A percentile compares a stretch with the other conserved stretches of the same genome.
Evolutionary conservation across 306 rosid species (phyloP).

Genomic region (Arachis hypogaea): DNA sequence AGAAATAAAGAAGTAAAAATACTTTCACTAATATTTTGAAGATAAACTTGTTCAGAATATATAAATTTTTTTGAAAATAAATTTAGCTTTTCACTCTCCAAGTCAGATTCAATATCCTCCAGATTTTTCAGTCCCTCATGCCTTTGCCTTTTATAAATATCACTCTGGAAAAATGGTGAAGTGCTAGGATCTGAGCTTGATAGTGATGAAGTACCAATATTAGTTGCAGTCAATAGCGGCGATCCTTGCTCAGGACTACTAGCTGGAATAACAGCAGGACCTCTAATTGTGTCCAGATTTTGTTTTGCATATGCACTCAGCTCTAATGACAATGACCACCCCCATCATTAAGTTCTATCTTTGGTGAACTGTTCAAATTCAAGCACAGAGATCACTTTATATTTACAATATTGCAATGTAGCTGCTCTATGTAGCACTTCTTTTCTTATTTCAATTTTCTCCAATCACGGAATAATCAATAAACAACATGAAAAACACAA

Average conservation of each 20-base stretch:
- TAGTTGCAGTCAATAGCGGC: conserved; percentile 72
- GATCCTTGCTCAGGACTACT: conserved; percentile 80
- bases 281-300: conserved; percentile 48
- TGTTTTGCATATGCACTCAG: conserved; percentile 44
- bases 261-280: conserved; percentile 76
- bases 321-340: conserved; percentile 41
- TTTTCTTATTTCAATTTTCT: conserved; percentile 76
- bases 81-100: conserved; percentile 64
- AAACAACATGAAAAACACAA: conserved; percentile 16
- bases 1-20: no score
- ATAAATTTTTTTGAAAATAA: conserved; percentile 57
- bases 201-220: conserved; percentile 82
- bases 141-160: conserved; percentile 50
- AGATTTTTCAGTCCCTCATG: conserved; percentile 50
- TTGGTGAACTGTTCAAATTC: conserved; percentile 61
- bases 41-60: conserved; percentile 35
- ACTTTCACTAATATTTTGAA: no score
- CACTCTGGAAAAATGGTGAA: conserved; percentile 62
- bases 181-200: conserved; percentile 86
- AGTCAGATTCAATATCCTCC: conserved; percentile 65
- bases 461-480: conserved; percentile 38
- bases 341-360: conserved; percentile 39
- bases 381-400: conserved; percentile 75
- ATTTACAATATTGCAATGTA: conserved; percentile 86
- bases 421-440: conserved; percentile 79